Conservation (phyloP, 2,329 filamentous ascomycete genomes). For the Colletotrichum sojae region DNA sequence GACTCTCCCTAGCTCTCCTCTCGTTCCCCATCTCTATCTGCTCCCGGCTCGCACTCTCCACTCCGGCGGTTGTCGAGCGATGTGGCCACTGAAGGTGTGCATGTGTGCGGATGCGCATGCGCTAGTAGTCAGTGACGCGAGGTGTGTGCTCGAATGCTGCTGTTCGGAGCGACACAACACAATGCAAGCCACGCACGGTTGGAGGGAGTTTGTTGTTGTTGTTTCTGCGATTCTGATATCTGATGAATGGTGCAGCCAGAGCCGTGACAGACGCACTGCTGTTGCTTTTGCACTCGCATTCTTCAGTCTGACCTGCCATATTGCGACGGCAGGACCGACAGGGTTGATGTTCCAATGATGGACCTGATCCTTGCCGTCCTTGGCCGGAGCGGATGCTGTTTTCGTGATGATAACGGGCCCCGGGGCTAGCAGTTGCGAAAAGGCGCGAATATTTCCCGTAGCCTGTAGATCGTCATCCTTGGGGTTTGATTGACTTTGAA, state of each 20-base stretch:
- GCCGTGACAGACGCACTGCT: conserved; percentile 30
- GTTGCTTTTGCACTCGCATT: conserved; percentile 37
- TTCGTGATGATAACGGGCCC: conserved; percentile 39
- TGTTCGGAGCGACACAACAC: conserved; percentile 9
- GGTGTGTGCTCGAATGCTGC: conserved; percentile 31
- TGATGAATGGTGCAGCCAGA: conserved; percentile 33
- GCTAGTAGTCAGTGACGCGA: conserved; percentile 17
- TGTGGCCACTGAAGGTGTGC: conserved; percentile 1
- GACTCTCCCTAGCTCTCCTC: neutral
- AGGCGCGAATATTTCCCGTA: conserved; percentile 40
- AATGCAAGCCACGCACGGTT: conserved; percentile 14
- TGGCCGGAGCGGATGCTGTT: conserved; percentile 38
- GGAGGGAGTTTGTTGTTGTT: conserved; percentile 18
- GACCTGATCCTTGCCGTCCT: conserved; percentile 37
- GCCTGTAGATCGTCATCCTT: conserved; percentile 34
- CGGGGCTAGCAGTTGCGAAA: conserved; percentile 31
- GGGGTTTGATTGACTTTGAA: conserved; percentile 35
- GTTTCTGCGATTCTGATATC: conserved; percentile 38
- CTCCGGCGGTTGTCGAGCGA: conserved; percentile 13
- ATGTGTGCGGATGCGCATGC: conserved; percentile 14
- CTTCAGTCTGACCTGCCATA: conserved; percentile 41
- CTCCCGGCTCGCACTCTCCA: neutral
- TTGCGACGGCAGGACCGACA: conserved; percentile 40
- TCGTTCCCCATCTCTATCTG: neutral
- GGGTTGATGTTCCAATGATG: conserved; percentile 40